Conservation (phyloP, 768 basidiomycete species). For the Rhizopogon vulgaris region DNA sequence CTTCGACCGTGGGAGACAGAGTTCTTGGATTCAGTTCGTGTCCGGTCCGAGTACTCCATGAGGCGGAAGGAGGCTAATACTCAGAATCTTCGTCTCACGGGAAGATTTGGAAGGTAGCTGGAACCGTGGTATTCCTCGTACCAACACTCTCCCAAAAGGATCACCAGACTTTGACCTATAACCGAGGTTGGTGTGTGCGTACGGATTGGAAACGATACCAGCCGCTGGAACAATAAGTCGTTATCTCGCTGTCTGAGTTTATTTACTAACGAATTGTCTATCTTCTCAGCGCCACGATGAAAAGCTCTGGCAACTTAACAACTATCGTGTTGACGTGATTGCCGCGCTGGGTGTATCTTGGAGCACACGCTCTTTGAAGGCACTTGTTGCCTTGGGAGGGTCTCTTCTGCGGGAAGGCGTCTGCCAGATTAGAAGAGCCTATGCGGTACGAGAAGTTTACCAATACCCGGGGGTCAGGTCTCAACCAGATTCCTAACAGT, state of each 20-base stretch:
- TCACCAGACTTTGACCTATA: conserved; percentile 95
- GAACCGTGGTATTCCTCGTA: conserved; percentile 97
- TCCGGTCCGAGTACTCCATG: conserved; percentile 99
- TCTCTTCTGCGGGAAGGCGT: conserved; percentile 98
- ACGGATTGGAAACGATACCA: conserved; percentile 99
- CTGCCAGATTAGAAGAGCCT: conserved; percentile 93
- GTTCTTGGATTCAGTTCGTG: conserved; percentile 95
- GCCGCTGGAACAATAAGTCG: conserved; percentile 70
- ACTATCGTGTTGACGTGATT: too few relatives aligned
- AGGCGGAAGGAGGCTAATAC: conserved; percentile 99
- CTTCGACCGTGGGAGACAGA: conserved; percentile 97
- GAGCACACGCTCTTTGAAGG: conserved; percentile 98
- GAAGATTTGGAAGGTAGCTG: conserved; percentile 98
- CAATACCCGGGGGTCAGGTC: conserved; percentile 96
- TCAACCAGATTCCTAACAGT: conserved; percentile 97
- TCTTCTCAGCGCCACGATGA: conserved; percentile 96
- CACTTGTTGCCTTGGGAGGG: conserved; percentile 97
- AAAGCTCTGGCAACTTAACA: too few relatives aligned
- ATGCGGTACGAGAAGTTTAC: conserved; percentile 96
- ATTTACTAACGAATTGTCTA: conserved; percentile 95
- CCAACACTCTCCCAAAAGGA: conserved; percentile 98
- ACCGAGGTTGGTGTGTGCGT: conserved; percentile 97
- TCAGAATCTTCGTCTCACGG: conserved; percentile 91
- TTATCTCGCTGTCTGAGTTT: conserved; percentile 4
- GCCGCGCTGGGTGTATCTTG: too few relatives aligned